Conservation (phyloP, 1,284 basidiomycete species). For the Mycosarcoma mackinlayi region DNA sequence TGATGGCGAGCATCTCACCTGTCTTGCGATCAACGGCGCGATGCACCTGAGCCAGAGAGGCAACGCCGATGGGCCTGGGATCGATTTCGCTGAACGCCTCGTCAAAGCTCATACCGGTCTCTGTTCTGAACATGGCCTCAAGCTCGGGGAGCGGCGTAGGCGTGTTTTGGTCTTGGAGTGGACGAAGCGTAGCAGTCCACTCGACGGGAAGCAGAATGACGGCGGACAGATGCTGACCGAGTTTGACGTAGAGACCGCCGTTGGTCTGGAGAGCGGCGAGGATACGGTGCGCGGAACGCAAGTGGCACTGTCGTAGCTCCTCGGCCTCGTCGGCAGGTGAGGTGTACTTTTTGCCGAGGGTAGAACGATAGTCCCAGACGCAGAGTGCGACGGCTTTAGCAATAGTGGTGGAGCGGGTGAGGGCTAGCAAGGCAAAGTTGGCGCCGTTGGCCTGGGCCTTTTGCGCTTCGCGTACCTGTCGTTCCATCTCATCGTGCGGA, state of each 20-base stretch:
- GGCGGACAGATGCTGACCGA: slow-evolving; percentile 74
- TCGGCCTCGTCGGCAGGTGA: slow-evolving; percentile 51
- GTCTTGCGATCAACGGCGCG: slow-evolving; percentile 76
- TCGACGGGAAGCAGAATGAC: slow-evolving; percentile 82
- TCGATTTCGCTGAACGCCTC: slow-evolving; percentile 78
- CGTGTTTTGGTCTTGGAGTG: slow-evolving; percentile 70
- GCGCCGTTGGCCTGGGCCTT: slow-evolving; percentile 42
- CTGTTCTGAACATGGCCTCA: slow-evolving; percentile 64
- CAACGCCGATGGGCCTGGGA: slow-evolving; percentile 89
- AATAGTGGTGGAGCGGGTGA: slow-evolving; percentile 63
- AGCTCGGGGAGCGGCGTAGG: slow-evolving; percentile 66
- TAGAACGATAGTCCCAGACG: slow-evolving; percentile 66
- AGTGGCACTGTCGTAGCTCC: slow-evolving; percentile 62
- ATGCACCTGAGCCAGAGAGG: slow-evolving; percentile 93
- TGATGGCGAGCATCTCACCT: slow-evolving; percentile 81
- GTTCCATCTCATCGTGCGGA: slow-evolving; percentile 58
- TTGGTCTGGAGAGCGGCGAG: slow-evolving; percentile 72
- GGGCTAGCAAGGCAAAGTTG: slow-evolving; percentile 58
- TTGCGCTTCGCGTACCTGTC: slow-evolving; percentile 50
- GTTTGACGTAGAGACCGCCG: slow-evolving; percentile 92
- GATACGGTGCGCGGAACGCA: slow-evolving; percentile 64
- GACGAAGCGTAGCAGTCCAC: slow-evolving; percentile 75
- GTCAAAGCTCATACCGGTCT: slow-evolving; percentile 64
- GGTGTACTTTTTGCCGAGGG: slow-evolving; percentile 54
- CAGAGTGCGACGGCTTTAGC: slow-evolving; percentile 65